phyloP scores from a whole-genome alignment of 345 rosid species.

The Isatis tinctoria region DNA sequence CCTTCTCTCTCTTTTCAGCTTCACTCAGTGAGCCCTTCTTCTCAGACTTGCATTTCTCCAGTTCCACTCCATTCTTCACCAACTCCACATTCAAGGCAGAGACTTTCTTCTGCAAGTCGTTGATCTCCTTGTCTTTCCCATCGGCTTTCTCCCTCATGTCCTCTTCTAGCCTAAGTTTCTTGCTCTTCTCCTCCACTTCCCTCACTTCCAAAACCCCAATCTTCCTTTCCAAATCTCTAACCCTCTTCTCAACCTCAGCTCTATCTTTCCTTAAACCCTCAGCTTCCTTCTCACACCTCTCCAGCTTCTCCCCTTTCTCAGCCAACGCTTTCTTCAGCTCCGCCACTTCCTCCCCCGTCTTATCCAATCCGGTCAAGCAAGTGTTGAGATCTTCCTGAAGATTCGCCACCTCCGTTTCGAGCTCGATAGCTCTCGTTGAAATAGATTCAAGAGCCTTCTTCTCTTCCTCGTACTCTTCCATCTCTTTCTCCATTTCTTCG shows the following conservation, averaged over 20 bases:
- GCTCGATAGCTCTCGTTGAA: constrained; percentile 50
- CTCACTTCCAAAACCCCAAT: constrained; percentile 50
- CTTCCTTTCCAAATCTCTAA: constrained; percentile 72
- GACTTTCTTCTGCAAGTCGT: constrained; percentile 38
- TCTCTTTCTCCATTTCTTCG: constrained; percentile 42
- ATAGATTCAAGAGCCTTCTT: constrained; percentile 46
- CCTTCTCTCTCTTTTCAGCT: constrained; percentile 32
- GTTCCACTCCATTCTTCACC: constrained; percentile 31
- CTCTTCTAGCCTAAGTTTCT: constrained; percentile 53
- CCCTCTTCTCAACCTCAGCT: constrained; percentile 50
- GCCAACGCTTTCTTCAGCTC: constrained; percentile 41
- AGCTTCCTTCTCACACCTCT: constrained; percentile 42
- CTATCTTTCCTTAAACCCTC: constrained; percentile 55
- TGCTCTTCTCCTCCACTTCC: constrained; percentile 65
- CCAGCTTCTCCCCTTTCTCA: constrained; percentile 42
- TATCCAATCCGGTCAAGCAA: constrained; percentile 47
- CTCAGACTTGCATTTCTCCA: constrained; percentile 39
- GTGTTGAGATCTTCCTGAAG: constrained; percentile 62
- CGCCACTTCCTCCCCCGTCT: constrained; percentile 39
- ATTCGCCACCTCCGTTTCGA: constrained; percentile 57
- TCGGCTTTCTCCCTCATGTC: constrained; percentile 48
- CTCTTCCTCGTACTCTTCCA: constrained; percentile 50
- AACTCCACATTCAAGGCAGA: constrained; percentile 40
- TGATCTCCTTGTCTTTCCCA: constrained; percentile 51
- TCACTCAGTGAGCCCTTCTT: constrained; percentile 31